Percentiles rank a stretch among this genome's conserved stretches.
Evolutionary conservation across 108 stramenopile genomes (phyloP).

Genomic region (Skeletonema costatum): DNA sequence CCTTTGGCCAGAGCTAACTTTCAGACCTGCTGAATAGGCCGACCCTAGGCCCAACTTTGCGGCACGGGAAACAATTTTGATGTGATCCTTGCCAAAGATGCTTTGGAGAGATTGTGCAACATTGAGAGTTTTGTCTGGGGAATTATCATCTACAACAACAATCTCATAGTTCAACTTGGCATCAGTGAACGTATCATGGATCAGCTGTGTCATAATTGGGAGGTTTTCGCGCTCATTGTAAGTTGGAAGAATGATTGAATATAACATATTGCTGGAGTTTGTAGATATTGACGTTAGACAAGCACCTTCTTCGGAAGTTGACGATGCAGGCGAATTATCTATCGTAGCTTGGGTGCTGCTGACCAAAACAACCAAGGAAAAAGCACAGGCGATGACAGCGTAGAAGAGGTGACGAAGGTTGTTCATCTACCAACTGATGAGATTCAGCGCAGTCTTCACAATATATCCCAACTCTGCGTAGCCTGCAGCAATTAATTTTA

Average conservation of each 20-base stretch:
- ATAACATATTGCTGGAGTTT: conserved; percentile 58
- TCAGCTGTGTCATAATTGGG: conserved; percentile 91
- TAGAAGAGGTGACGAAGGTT: neutral
- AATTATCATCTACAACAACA: conserved; percentile 95
- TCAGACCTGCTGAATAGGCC: conserved; percentile 93
- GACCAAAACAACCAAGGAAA: neutral
- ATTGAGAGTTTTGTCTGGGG: conserved; percentile 92
- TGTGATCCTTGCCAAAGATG: conserved; percentile 71
- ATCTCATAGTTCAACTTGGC: conserved; percentile 86
- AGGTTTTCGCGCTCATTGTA: conserved; percentile 98
- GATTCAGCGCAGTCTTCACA: neutral
- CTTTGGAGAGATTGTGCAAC: conserved; percentile 91
- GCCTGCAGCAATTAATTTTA: no score
- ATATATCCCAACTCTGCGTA: no score
- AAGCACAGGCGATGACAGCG: neutral
- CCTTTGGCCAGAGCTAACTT: conserved; percentile 77
- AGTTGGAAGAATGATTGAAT: conserved; percentile 96
- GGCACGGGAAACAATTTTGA: conserved; percentile 85
- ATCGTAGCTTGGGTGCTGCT: neutral
- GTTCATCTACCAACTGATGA: neutral
- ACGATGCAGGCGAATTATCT: neutral
- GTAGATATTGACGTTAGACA: neutral
- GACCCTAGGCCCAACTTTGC: conserved; percentile 97
- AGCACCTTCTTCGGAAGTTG: neutral
- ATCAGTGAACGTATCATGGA: conserved; percentile 79